Conservation (phyloP, 2,329 filamentous ascomycete genomes). For the Apiospora arundinis region DNA sequence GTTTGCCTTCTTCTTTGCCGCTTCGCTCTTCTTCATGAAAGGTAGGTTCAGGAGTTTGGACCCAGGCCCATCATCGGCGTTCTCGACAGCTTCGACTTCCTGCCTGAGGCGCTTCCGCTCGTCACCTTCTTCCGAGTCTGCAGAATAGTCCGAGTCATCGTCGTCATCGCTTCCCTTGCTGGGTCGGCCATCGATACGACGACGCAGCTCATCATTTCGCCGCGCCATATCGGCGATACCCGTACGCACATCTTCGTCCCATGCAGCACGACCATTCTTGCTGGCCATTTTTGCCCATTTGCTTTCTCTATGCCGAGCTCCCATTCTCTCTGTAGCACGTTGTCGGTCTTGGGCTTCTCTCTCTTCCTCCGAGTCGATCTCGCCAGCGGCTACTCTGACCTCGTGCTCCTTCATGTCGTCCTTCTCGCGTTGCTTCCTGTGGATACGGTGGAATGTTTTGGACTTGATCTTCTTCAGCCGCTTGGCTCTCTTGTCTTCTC, state of each 20-base stretch:
- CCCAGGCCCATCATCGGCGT: slow-evolving; percentile 58
- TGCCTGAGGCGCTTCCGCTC: slow-evolving; percentile 56
- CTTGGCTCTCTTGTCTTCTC: slow-evolving; percentile 86
- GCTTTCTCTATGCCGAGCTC: slow-evolving; percentile 83
- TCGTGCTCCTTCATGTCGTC: slow-evolving; percentile 59
- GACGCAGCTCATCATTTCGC: slow-evolving; percentile 80
- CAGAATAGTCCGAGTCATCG: slow-evolving; percentile 59
- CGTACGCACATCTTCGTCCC: slow-evolving; percentile 85
- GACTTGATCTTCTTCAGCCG: slow-evolving; percentile 99
- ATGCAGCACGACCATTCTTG: slow-evolving; percentile 78
- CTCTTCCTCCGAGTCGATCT: slow-evolving; percentile 70
- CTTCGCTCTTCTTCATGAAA: slow-evolving; percentile 93
- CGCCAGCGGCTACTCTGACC: slow-evolving; percentile 61
- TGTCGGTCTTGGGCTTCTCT: slow-evolving; percentile 72
- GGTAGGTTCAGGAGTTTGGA: slow-evolving; percentile 82
- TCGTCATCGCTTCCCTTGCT: slow-evolving; percentile 40
- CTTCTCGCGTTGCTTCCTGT: slow-evolving; percentile 74
- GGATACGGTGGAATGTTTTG: slow-evolving; percentile 90
- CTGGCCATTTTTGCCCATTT: slow-evolving; percentile 91
- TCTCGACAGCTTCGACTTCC: slow-evolving; percentile 53
- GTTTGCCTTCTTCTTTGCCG: slow-evolving; percentile 77
- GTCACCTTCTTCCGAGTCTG: slow-evolving; percentile 62
- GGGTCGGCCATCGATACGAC: slow-evolving; percentile 75
- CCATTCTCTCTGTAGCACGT: slow-evolving; percentile 84
- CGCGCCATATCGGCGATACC: slow-evolving; percentile 82